Evolutionary conservation across 2,329 filamentous ascomycete genomes (phyloP).

Genomic region (Myriosclerotinia scirpicola): DNA sequence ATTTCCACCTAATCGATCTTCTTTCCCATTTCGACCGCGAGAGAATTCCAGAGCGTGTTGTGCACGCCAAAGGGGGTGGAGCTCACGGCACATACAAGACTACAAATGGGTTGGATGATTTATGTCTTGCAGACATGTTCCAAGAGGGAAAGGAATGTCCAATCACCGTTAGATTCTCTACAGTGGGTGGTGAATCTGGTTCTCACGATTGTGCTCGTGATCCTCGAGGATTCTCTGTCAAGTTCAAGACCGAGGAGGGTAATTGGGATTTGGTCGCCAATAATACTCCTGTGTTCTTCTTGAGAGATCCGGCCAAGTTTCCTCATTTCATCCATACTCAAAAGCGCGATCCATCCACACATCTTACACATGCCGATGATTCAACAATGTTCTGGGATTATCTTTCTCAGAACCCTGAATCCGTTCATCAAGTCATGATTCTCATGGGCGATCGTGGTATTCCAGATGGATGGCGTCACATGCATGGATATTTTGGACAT

Average conservation of each 20-base stretch:
- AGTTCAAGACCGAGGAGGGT: conserved; percentile 72
- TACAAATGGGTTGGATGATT: conserved; percentile 52
- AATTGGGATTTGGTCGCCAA: conserved; percentile 73
- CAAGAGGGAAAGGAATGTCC: conserved; percentile 67
- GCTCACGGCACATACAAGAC: conserved; percentile 57
- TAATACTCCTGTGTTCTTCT: conserved; percentile 74
- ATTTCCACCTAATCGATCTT: conserved; percentile 62
- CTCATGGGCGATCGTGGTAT: conserved; percentile 58
- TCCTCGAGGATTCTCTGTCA: conserved; percentile 70
- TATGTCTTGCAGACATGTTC: conserved; percentile 55
- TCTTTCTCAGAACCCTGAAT: conserved; percentile 50
- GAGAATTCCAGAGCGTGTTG: conserved; percentile 57
- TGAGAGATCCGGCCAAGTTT: conserved; percentile 73
- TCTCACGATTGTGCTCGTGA: conserved; percentile 71
- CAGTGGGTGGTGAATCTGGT: conserved; percentile 71
- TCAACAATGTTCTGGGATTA: conserved; percentile 44
- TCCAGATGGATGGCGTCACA: conserved; percentile 53
- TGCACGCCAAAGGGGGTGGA: conserved; percentile 60
- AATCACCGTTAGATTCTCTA: conserved; percentile 68
- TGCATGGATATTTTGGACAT: conserved; percentile 56
- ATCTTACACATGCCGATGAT: conserved; percentile 61
- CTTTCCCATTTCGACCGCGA: conserved; percentile 60
- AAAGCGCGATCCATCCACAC: conserved; percentile 69
- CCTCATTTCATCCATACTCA: conserved; percentile 73
- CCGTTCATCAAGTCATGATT: conserved; percentile 58